A percentile compares a stretch with the other conserved stretches of the same genome.
These are phyloP conservation scores for Coemansia sp. DNA, from an alignment of 192 early-diverging fungal genomes.

Conservation along the genomic window DNA sequence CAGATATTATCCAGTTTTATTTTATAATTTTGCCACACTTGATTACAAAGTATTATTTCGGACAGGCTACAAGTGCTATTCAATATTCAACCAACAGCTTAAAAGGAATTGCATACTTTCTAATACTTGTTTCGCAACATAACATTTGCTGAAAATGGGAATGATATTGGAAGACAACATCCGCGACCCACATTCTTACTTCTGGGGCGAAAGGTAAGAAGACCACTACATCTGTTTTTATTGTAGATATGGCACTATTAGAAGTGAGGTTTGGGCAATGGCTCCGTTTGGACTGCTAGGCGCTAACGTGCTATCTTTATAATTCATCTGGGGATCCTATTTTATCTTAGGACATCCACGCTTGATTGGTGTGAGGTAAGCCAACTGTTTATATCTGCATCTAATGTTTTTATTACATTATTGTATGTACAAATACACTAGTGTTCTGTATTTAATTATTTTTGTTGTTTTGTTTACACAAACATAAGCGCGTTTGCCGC, in stretches of 20 bases:
- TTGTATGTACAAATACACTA: background rate
- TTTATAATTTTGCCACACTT: too few species aligned
- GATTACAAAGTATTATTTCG: too few species aligned
- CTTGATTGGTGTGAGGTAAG: slow-evolving; percentile 79
- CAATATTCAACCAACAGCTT: background rate
- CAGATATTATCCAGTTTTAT: too few species aligned
- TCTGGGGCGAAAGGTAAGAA: slow-evolving; percentile 52
- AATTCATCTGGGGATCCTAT: background rate
- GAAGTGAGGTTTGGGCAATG: background rate
- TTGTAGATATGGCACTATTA: background rate
- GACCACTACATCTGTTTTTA: background rate
- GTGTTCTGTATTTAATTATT: background rate
- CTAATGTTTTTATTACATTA: background rate
- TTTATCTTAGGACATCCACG: slow-evolving; percentile 64
- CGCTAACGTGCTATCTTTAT: background rate
- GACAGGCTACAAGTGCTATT: too few species aligned
- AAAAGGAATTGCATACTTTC: background rate
- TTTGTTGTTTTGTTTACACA: background rate
- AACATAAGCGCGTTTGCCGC: too few species aligned
- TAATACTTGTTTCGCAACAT: background rate
- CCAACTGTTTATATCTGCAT: background rate
- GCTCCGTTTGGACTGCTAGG: too few species aligned
- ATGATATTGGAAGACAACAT: slow-evolving; percentile 45
- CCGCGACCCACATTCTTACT: slow-evolving; percentile 36
- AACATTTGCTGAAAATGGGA: slow-evolving; percentile 21